Percentiles rank a stretch among this genome's conserved stretches.
Conservation (phyloP, 2,329 filamentous ascomycete species). For the Penicillium sp. region DNA sequence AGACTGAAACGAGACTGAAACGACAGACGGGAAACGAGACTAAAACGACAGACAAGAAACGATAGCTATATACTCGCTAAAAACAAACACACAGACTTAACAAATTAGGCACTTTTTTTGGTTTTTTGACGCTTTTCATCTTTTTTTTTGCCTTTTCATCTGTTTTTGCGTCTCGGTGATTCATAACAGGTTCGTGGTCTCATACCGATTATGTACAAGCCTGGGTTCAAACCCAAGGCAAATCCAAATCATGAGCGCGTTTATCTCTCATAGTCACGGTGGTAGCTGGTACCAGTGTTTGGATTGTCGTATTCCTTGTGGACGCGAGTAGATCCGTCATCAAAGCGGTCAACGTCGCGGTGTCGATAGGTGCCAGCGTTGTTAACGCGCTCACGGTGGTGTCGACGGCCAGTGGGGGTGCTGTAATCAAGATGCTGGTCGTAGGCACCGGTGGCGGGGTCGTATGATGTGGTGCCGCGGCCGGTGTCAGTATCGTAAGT, state of each 20-base stretch:
- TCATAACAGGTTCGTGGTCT: conserved; percentile 7
- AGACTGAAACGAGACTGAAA: neutral
- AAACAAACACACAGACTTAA: neutral
- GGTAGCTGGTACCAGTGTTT: conserved; percentile 35
- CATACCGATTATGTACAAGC: conserved; percentile 13
- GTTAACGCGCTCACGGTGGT: conserved; percentile 35
- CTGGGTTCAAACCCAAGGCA: conserved; percentile 6
- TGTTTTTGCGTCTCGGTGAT: conserved; percentile 6
- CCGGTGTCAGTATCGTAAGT: conserved; percentile 25
- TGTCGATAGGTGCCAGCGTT: conserved; percentile 32
- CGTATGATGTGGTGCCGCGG: conserved; percentile 28
- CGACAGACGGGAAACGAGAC: neutral
- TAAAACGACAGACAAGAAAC: neutral
- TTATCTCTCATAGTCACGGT: conserved; percentile 31
- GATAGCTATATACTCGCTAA: conserved; percentile 5
- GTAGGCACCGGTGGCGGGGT: conserved; percentile 30
- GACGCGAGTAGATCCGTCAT: conserved; percentile 31
- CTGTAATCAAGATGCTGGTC: conserved; percentile 37
- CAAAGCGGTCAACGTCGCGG: conserved; percentile 32
- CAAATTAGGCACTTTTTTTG: neutral
- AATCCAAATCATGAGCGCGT: neutral
- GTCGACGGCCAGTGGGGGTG: conserved; percentile 24
- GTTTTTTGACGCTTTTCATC: neutral
- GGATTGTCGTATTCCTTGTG: conserved; percentile 36
- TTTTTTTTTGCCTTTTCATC: conserved; percentile 10